Evolutionary conservation across 2,329 filamentous ascomycete genomes (phyloP).

Genomic region (Eutypella sp.): DNA sequence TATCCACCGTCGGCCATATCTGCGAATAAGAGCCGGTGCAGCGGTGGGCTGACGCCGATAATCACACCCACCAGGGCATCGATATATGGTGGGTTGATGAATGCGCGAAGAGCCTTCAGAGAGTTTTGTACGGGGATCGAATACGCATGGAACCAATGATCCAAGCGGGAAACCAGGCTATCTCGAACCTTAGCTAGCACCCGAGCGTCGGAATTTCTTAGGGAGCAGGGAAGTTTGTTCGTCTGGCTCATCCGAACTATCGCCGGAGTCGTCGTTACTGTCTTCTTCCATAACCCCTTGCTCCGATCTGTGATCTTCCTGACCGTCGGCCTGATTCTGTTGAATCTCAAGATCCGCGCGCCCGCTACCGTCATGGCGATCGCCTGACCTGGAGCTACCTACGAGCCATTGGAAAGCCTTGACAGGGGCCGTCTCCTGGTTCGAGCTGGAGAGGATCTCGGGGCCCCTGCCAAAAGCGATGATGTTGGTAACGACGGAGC

Average conservation of each 20-base stretch:
- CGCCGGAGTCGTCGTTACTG: constrained; percentile 1
- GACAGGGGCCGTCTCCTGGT: constrained; percentile 9
- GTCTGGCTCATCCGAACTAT: constrained; percentile 4
- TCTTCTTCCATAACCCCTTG: too few relatives aligned
- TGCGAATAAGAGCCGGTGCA: constrained; percentile 51
- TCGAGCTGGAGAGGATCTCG: constrained; percentile 35
- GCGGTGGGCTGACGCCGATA: constrained; percentile 45
- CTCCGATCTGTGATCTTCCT: too few relatives aligned
- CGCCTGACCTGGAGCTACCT: background rate
- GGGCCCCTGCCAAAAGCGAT: constrained; percentile 52
- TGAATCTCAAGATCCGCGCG: constrained; percentile 5
- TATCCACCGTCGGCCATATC: constrained; percentile 46
- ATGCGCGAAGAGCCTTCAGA: constrained; percentile 30
- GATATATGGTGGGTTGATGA: constrained; percentile 48
- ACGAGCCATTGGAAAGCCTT: constrained; percentile 9
- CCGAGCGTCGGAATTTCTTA: constrained; percentile 22
- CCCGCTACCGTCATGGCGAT: constrained; percentile 16
- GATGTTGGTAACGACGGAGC: constrained; percentile 49
- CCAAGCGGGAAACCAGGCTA: constrained; percentile 16
- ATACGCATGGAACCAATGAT: constrained; percentile 4
- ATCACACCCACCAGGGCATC: constrained; percentile 46
- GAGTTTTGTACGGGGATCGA: constrained; percentile 34
- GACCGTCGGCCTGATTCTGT: constrained; percentile 1
- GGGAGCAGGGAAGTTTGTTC: constrained; percentile 17
- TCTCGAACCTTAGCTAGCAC: constrained; percentile 8